Evolutionary conservation across 768 basidiomycete species (phyloP), one percentile per base, ranked within the genome.

Genomic region (Rhodotorula paludigena): DNA sequence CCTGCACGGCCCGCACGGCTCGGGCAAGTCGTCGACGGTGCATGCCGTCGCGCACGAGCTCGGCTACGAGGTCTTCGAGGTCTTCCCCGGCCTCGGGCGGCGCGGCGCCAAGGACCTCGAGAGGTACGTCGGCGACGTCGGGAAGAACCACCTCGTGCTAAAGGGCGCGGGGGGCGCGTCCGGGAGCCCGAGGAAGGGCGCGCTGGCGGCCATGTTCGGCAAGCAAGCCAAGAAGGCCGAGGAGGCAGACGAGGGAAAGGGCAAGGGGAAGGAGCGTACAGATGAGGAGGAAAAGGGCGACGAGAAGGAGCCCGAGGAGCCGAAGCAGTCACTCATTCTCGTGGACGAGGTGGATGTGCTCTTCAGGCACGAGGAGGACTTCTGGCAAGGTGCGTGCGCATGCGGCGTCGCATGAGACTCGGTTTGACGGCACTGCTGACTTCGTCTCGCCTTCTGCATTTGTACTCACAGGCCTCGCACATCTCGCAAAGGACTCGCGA

Each of bases 311-410:
- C n/a, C n/a, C 18, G 35, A 20, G 39, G 61, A 28, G 2, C 67
- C 89, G 64, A 82, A 85, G 62, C 94, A 99, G 80, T 93, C 91
- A 0, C 77, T 94, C 58, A 88, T 98, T 67, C 81, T 99, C 45
- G 79, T 99, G 21, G 96, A 99, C 78, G 96, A 99, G 77, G 94
- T 91, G 12, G 96, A 99, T 78, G 85, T 98, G 48, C 80, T 98
- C 54, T 99, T 87, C 80, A 86, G 85, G 67, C 89, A 92, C 56
- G 96, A 81, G 57, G 75, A 76, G 42, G 87, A 85, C 71, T 98
- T 74, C 47, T 76, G 75, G 75, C 28, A 61, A 5, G 75, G 74
- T 72, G 28, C 28, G 67, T 52, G 5, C n/a, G n/a, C n/a, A n/a
- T n/a, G n/a, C n/a, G n/a, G n/a, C n/a, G n/a, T n/a, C n/a, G n/a